Base-by-base conservation (phyloP, 2,329 filamentous ascomycete genomes). In the Cladosporium austrohemisphaericum region DNA sequence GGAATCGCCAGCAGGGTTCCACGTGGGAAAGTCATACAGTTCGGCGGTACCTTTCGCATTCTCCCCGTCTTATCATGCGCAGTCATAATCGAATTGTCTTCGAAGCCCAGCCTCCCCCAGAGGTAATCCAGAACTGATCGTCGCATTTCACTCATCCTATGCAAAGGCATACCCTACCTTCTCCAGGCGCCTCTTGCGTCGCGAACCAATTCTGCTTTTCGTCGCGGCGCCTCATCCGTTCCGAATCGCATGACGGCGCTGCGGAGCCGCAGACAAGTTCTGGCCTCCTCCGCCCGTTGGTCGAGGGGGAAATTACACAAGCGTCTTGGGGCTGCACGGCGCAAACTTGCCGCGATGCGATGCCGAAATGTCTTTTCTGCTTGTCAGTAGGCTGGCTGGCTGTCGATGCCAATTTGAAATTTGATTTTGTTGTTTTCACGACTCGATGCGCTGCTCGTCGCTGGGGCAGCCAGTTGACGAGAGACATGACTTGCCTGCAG, bases 281-380 rank as follows among this genome's bases (percentile, higher is more conserved):
- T 47, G 18, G 44, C 32, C 44, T 25, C 44, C 44, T 38, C 33
- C 23, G 16, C 19, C 44, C 44, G 44, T 47, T 47, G 44, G 44
- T 28, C 13, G 44, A n/a, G 38, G 28, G 44, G 44, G 44, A 47
- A 47, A 47, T 47, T 47, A n/a, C 23, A 31, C 43, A 36, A 46
- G 44, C 33, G 35, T 32, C 44, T 38, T 47, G 44, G 44, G 44
- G 33, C 44, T 47, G 44, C 31, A 8, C 29, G 19, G 43, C 33
- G 16, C 28, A 11, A 22, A 38, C 25, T 31, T 37, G 33, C 44
- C 33, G 44, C 36, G 41, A 35, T 35, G 44, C 32, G 16, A 10
- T 31, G 33, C 44, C 44, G 44, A 38, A 13, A 4, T 25, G n/a
- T 20, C 31, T 25, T n/a, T 10, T 11, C 22, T 28, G 14, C 37